phyloP scores from a whole-genome alignment of 1,284 basidiomycete genomes.

The Fomes fomentarius region DNA sequence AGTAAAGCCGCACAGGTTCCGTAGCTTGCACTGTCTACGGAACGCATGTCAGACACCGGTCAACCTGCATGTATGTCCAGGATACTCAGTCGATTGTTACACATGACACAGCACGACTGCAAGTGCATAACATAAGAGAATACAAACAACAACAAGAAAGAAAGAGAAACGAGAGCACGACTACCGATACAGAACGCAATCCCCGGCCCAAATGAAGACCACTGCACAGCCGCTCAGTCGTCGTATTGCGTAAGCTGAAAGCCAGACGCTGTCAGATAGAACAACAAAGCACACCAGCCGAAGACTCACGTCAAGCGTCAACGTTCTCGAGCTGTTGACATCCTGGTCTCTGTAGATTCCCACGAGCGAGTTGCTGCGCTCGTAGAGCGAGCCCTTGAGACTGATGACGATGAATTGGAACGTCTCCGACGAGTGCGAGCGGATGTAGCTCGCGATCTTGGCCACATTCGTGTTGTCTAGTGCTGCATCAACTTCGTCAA shows the following conservation, averaged over 20 bases:
- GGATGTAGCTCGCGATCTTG: conserved; percentile 91
- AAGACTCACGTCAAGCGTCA: conserved; percentile 86
- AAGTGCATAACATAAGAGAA: background rate
- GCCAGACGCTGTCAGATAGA: background rate
- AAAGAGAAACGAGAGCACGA: background rate
- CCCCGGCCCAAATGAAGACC: background rate
- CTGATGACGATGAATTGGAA: conserved; percentile 99
- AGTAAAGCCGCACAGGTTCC: too few species aligned
- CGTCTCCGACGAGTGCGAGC: conserved; percentile 72
- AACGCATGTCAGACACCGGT: too few species aligned
- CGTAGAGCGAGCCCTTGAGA: conserved; percentile 89
- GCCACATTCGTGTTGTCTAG: conserved; percentile 96
- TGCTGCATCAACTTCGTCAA: conserved; percentile 98
- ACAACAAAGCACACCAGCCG: background rate
- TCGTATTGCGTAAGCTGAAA: conserved; percentile 48
- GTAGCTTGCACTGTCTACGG: too few species aligned
- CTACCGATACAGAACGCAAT: background rate
- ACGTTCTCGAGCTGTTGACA: conserved; percentile 85
- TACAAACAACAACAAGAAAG: background rate
- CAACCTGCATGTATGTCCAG: too few species aligned
- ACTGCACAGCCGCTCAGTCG: conserved; percentile 20
- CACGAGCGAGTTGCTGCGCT: conserved; percentile 88
- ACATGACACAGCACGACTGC: background rate
- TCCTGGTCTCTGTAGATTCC: conserved; percentile 96
- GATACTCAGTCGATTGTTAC: too few species aligned